Evolutionary conservation across 169 alveolate species (phyloP).

Genomic region (Eimeria praecox): DNA sequence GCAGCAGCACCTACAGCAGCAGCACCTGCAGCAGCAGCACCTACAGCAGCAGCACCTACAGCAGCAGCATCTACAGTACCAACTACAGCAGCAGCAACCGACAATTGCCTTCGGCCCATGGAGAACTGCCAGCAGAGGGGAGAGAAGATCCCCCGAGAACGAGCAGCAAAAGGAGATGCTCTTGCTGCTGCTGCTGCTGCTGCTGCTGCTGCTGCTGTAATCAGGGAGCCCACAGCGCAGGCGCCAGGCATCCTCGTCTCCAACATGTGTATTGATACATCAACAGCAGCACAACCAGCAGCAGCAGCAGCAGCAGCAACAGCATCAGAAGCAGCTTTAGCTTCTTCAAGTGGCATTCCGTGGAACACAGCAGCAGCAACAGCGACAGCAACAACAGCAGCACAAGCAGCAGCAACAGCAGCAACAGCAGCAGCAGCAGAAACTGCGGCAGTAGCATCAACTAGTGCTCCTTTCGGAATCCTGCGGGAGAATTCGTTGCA

Average conservation of each 20-base stretch:
- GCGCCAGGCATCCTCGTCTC: background rate
- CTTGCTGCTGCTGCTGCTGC: background rate
- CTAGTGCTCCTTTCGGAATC: background rate
- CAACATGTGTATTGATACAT: background rate
- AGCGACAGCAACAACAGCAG: constrained; percentile 3
- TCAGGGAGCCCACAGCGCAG: background rate
- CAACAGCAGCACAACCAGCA: background rate
- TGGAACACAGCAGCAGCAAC: constrained; percentile 20
- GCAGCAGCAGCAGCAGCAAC: background rate
- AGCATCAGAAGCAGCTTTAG: background rate
- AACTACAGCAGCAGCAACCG: background rate
- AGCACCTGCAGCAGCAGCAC: background rate
- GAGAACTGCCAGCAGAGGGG: background rate
- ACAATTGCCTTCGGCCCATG: background rate
- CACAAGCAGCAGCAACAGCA: constrained; percentile 1
- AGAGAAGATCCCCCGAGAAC: background rate
- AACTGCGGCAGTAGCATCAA: constrained; percentile 12
- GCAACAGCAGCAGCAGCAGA: constrained; percentile 30
- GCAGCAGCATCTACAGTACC: background rate
- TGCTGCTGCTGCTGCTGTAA: background rate
- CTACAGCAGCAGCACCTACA: background rate
- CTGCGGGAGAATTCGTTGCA: background rate
- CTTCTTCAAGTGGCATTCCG: background rate
- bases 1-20: background rate
- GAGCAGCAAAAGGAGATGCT: background rate